Base-by-base conservation (phyloP, 1,139 yeast genomes). In the Suhomyces bolitotheri region DNA sequence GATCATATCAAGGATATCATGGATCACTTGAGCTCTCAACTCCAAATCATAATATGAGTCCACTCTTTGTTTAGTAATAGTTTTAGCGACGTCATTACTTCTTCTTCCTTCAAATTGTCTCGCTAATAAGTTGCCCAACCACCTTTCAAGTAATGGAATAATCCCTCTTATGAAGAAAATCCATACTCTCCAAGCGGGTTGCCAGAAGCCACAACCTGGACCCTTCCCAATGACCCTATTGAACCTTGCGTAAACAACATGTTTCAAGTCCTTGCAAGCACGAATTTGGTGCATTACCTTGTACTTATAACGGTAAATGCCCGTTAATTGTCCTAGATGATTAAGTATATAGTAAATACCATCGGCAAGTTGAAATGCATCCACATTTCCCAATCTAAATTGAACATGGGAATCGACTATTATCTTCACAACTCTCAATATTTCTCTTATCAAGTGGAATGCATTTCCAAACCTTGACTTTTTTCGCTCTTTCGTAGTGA, bases 151-250 rank as follows among this genome's bases (percentile, higher is more conserved):
- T 29, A 92, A 61, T 0, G 99, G 98, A 21, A 89, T 83, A n/a
- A 82, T 83, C 11, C 99, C 99, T 50, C 98, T 71, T 63, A 92
- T 63, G 58, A 92, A 92, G 40, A 82, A 86, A 3, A 94, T 66
- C 99, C 98, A 94, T 1, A 90, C 94, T 48, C 97, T 71, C 98
- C 98, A 92, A 1, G 96, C 86, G 1, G 98, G 98, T 54, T 92
- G 98, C 99, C 99, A 94, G 58, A 92, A 87, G 2, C 99, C 99
- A 65, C 95, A 87, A 0, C 99, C 99, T 1, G 98, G 98, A 1
- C 99, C 99, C 56, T 92, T 92, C 1, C 97, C 97, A 25, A 94
- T 85, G 25, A 76, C 73, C 22, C 64, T 64, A 54, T 94, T 92
- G 64, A 94, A 92, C 38, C 82, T 73, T 44, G 86, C 74, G 54